Conservation (phyloP, 805 yeast species). For the Wickerhamomyces hampshirensis region DNA sequence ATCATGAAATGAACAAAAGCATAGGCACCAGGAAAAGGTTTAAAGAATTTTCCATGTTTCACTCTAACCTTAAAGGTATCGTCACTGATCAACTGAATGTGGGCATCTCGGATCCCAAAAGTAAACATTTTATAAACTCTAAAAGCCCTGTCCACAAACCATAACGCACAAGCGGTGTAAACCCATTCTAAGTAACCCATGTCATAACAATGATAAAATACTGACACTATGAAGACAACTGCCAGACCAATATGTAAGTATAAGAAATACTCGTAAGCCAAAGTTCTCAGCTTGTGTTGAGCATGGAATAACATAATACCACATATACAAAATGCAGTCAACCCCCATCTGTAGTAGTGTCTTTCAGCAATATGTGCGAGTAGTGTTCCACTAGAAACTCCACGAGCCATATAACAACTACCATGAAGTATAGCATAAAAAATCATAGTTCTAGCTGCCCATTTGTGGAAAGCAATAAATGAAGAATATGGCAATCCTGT, state of each 20-base stretch:
- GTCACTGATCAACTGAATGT: conserved; percentile 26
- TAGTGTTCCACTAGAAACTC: conserved; percentile 2
- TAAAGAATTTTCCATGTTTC: conserved; percentile 41
- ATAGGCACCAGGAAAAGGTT: conserved; percentile 49
- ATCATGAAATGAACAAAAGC: conserved; percentile 54
- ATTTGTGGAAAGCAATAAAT: conserved; percentile 63
- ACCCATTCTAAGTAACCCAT: conserved; percentile 51
- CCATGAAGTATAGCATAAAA: conserved; percentile 20
- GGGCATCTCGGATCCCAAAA: conserved; percentile 22
- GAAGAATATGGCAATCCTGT: conserved; percentile 64
- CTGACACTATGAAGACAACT: conserved; percentile 44
- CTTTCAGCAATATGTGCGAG: conserved; percentile 6
- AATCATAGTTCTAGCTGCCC: conserved; percentile 44
- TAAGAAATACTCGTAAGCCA: conserved; percentile 56
- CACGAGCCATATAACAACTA: conserved; percentile 16
- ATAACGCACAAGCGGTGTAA: conserved; percentile 30
- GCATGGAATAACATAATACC: conserved; percentile 45
- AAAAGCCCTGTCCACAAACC: conserved; percentile 39
- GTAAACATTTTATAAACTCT: conserved; percentile 34
- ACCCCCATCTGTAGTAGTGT: conserved; percentile 32
- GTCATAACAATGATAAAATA: conserved; percentile 53
- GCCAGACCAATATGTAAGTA: conserved; percentile 55
- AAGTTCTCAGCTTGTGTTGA: conserved; percentile 44
- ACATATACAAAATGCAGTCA: conserved; percentile 39
- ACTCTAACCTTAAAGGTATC: conserved; percentile 42